Conservation (phyloP, 495 filamentous ascomycete genomes). For the Penicillium pancosmium region DNA sequence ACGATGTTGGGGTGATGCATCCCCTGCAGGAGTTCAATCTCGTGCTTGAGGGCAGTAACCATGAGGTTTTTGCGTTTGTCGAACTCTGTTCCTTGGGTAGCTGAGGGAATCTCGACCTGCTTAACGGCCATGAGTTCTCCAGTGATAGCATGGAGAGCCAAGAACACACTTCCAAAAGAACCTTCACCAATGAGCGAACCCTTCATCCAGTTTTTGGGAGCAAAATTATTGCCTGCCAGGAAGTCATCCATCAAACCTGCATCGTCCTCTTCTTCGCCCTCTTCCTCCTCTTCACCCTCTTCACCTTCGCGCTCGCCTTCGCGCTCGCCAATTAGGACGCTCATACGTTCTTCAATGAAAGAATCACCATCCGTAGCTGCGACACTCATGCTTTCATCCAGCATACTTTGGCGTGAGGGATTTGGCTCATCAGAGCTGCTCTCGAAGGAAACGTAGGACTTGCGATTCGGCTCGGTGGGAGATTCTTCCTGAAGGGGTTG, state of each 20-base stretch:
- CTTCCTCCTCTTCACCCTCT: constrained; percentile 92
- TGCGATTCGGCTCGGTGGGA: constrained; percentile 83
- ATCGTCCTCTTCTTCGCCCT: constrained; percentile 48
- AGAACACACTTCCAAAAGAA: constrained; percentile 94
- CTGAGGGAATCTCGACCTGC: constrained; percentile 91
- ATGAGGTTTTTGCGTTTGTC: constrained; percentile 95
- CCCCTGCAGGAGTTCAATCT: constrained; percentile 92
- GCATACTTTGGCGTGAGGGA: constrained; percentile 68
- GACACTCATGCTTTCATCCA: constrained; percentile 75
- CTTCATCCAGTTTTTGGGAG: constrained; percentile 98
- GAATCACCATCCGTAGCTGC: constrained; percentile 66
- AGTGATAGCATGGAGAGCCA: constrained; percentile 95
- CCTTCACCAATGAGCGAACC: constrained; percentile 95
- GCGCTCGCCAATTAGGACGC: constrained; percentile 57
- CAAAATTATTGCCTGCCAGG: constrained; percentile 89
- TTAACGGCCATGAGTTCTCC: constrained; percentile 98
- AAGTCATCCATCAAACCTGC: constrained; percentile 73
- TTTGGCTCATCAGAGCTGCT: constrained; percentile 83
- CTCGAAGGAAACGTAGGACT: constrained; percentile 95
- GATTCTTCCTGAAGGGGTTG: constrained; percentile 92
- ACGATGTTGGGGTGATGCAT: constrained; percentile 97
- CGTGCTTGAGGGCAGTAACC: constrained; percentile 94
- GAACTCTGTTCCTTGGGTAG: constrained; percentile 72
- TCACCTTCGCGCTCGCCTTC: constrained; percentile 74
- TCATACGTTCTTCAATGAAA: constrained; percentile 65